phyloP scores from a whole-genome alignment of 257 asterid species.

The Nicotiana attenuata region DNA sequence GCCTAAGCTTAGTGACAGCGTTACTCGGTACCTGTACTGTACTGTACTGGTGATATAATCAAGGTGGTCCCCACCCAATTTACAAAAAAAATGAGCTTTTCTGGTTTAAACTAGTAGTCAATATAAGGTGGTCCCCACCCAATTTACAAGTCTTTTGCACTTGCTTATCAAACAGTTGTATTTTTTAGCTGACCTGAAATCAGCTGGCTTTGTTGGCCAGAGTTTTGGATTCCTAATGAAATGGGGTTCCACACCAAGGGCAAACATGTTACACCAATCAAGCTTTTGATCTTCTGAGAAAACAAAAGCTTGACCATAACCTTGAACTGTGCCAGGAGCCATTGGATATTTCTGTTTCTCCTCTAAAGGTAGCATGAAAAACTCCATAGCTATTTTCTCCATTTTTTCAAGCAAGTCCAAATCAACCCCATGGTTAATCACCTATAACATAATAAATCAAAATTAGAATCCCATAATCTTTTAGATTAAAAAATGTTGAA shows the following conservation, averaged over 20 bases:
- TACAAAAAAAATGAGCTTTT: not conserved
- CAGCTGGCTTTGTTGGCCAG: conserved; percentile 81
- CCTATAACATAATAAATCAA: conserved; percentile 27
- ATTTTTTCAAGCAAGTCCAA: conserved; percentile 51
- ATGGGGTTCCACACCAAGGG: conserved; percentile 82
- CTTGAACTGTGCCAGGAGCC: conserved; percentile 91
- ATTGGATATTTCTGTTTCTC: conserved; percentile 91
- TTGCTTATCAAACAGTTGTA: not conserved
- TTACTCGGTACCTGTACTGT: not conserved
- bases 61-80: not conserved
- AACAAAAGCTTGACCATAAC: conserved; percentile 93
- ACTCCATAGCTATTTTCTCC: conserved; percentile 70
- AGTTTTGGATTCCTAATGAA: conserved; percentile 52
- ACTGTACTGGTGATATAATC: not conserved
- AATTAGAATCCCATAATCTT: not conserved
- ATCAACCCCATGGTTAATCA: conserved; percentile 81
- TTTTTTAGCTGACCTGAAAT: conserved; percentile 52
- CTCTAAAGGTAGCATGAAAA: conserved; percentile 82
- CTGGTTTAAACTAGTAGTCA: not conserved
- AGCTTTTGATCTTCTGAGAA: conserved; percentile 90
- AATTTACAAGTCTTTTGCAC: not conserved
- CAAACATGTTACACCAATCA: conserved; percentile 99
- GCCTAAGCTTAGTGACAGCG: not conserved
- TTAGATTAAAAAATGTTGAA: not conserved
- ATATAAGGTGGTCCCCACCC: not conserved